These are phyloP conservation scores for Suhomyces anneliseae DNA, from an alignment of 1,139 yeast species.

Conservation along the genomic window DNA sequence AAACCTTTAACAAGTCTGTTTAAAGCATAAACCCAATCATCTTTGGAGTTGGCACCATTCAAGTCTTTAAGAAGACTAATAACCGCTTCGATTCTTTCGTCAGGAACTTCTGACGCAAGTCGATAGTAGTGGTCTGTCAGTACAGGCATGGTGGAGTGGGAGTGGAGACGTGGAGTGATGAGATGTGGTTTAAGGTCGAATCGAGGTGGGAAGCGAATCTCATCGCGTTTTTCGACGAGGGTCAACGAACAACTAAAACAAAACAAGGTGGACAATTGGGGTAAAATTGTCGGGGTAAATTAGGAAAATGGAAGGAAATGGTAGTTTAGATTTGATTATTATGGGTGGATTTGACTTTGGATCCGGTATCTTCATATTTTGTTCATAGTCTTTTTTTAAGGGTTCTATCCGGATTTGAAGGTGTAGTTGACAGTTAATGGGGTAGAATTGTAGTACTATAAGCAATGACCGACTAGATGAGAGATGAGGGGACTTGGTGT, in stretches of 20 bases:
- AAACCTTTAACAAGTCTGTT: conserved; percentile 78
- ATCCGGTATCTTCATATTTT: too few species aligned
- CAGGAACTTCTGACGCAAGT: conserved; percentile 73
- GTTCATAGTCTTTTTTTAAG: too few species aligned
- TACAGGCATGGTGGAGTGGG: conserved; percentile 40
- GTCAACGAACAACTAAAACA: background rate
- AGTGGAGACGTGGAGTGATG: background rate
- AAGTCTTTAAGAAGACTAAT: conserved; percentile 63
- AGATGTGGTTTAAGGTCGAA: background rate
- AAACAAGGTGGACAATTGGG: background rate
- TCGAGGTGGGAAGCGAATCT: background rate
- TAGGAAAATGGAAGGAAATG: background rate
- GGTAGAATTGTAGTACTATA: too few species aligned
- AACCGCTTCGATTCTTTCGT: conserved; percentile 75
- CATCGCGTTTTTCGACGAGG: conserved; percentile 7
- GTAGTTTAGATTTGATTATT: background rate
- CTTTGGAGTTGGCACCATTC: conserved; percentile 38
- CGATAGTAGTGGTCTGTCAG: conserved; percentile 76
- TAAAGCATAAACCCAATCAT: conserved; percentile 82
- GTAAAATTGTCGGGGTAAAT: background rate
- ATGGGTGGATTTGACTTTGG: too few species aligned
- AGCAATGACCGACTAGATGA: too few species aligned
- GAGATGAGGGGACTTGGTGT: too few species aligned
- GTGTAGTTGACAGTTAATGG: too few species aligned
- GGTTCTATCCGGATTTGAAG: too few species aligned